Evolutionary conservation across 495 filamentous ascomycete species (phyloP).

Genomic region (Tetracladium marchalianum): DNA sequence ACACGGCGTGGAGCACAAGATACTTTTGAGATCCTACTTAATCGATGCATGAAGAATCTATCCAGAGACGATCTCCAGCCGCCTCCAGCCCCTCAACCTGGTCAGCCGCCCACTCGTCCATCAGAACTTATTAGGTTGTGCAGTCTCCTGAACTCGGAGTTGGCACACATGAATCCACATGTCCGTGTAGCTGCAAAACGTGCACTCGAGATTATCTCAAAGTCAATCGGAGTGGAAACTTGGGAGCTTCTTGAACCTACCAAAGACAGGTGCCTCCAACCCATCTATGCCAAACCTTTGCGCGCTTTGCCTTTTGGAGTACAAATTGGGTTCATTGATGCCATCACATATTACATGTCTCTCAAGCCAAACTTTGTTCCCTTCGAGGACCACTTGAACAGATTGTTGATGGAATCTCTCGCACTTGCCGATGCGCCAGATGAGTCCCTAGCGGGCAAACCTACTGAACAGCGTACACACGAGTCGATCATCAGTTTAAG

Average conservation of each 20-base stretch:
- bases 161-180: slow-evolving; percentile 89
- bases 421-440: slow-evolving; percentile 90
- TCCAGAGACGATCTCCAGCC: slow-evolving; percentile 66
- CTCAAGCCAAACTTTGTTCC: slow-evolving; percentile 76
- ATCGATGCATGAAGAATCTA: slow-evolving; percentile 60
- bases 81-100: slow-evolving; percentile 22
- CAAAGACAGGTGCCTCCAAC: slow-evolving; percentile 72
- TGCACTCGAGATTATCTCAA: slow-evolving; percentile 70
- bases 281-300: slow-evolving; percentile 91
- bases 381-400: slow-evolving; percentile 83
- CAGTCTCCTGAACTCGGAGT: slow-evolving; percentile 71
- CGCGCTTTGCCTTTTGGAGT: slow-evolving; percentile 82
- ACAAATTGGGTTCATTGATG: slow-evolving; percentile 97
- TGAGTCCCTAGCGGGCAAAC: slow-evolving; percentile 74
- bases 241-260: slow-evolving; percentile 79
- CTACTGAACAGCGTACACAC: slow-evolving; percentile 79
- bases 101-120: slow-evolving; percentile 25
- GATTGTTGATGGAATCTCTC: slow-evolving; percentile 83
- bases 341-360: slow-evolving; percentile 84
- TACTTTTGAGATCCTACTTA: slow-evolving; percentile 68
- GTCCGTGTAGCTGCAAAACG: slow-evolving; percentile 78
- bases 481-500: slow-evolving; percentile 85
- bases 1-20: slow-evolving; percentile 73
- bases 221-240: slow-evolving; percentile 63
- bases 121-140: slow-evolving; percentile 63